Conservation (phyloP, 1,284 basidiomycete species). For the Trametes versicolor region DNA sequence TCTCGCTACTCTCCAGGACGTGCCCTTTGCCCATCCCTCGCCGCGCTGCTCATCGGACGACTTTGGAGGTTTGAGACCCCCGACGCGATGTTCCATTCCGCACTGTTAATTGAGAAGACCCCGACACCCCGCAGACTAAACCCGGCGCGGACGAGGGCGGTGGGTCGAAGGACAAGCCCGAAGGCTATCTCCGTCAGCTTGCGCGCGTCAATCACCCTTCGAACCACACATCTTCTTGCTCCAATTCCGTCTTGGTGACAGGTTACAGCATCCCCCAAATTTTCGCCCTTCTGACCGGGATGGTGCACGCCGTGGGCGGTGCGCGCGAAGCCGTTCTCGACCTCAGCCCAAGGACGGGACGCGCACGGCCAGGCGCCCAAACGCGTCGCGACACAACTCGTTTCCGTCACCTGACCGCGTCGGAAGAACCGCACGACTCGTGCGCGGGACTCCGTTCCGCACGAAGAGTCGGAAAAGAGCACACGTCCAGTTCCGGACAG, state of each 20-base stretch:
- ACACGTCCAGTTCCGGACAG: neutral
- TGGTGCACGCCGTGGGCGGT: no score
- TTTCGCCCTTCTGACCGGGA: no score
- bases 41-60: no score
- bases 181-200: neutral
- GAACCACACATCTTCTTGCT: neutral
- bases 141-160: neutral
- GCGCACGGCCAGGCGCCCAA: neutral
- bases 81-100: neutral
- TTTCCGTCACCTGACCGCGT: conserved; percentile 10
- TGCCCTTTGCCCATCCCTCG: neutral
- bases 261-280: no score
- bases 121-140: neutral
- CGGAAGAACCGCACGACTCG: no score
- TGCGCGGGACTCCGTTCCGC: conserved; percentile 3
- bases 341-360: neutral
- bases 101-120: neutral
- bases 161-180: neutral
- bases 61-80: neutral
- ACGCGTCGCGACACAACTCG: conserved; percentile 2
- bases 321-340: neutral
- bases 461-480: neutral
- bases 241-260: neutral
- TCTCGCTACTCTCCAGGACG: neutral
- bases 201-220: neutral